These are phyloP conservation scores for Escallonia rubra DNA, from an alignment of 129 eudicot genomes.

Conservation along the genomic window DNA sequence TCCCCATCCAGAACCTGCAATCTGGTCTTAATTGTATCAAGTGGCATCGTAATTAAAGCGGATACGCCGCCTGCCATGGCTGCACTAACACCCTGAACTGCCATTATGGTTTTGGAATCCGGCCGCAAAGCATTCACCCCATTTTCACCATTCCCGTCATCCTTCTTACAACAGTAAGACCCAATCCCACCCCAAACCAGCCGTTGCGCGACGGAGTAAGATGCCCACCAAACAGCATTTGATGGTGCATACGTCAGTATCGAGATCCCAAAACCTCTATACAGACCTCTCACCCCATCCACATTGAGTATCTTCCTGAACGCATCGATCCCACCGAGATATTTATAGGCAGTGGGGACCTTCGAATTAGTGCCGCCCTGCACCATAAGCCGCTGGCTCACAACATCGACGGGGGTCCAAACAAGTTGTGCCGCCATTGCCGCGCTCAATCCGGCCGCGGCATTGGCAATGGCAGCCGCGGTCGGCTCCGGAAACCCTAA, in stretches of 20 bases:
- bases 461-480: constrained; percentile 71
- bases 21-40: constrained; percentile 80
- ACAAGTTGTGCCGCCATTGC: constrained; percentile 83
- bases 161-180: constrained; percentile 36
- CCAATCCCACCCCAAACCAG: constrained; percentile 82
- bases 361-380: constrained; percentile 35
- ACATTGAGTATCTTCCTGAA: constrained; percentile 52
- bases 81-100: constrained; percentile 80
- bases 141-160: constrained; percentile 22
- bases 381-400: constrained; percentile 89
- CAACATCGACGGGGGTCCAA: constrained; percentile 89
- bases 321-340: constrained; percentile 74
- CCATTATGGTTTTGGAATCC: constrained; percentile 59
- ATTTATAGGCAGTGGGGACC: constrained; percentile 20
- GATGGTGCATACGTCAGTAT: constrained; percentile 87
- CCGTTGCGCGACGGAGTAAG: constrained; percentile 75
- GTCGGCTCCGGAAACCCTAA: constrained; percentile 65
- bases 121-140: constrained; percentile 29
- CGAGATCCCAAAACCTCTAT: constrained; percentile 93
- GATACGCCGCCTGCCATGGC: constrained; percentile 83
- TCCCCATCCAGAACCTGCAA: constrained; percentile 66
- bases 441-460: constrained; percentile 78
- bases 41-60: constrained; percentile 74
- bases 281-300: constrained; percentile 80
- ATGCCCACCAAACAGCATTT: constrained; percentile 96